Conservation (phyloP, 1,139 yeast genomes). For the Magnusiomyces suaveolens region DNA sequence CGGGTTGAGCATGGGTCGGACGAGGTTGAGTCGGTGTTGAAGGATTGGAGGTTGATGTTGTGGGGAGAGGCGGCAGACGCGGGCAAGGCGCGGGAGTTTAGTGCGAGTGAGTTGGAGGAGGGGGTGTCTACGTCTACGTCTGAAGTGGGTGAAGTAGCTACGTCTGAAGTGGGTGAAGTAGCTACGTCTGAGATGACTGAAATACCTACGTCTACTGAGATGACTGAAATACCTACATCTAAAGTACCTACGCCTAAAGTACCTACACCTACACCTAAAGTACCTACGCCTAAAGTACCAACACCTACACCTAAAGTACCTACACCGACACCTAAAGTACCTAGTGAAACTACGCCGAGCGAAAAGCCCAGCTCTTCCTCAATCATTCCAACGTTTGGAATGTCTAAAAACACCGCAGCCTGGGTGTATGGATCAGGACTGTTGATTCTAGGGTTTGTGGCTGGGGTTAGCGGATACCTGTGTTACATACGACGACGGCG, state of each 20-base stretch:
- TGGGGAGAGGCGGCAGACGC: constrained; percentile 75
- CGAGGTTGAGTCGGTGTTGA: constrained; percentile 34
- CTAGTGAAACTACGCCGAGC: not conserved
- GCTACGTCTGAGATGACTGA: constrained; percentile 9
- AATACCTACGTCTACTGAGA: constrained; percentile 5
- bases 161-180: constrained; percentile 10
- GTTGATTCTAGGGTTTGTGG: constrained; percentile 27
- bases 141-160: constrained; percentile 8
- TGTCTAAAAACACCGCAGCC: constrained; percentile 26
- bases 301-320: no score
- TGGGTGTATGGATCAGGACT: constrained; percentile 31
- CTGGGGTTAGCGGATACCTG: constrained; percentile 24
- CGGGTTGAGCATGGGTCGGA: constrained; percentile 44
- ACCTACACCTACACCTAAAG: constrained; percentile 6
- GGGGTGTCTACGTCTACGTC: constrained; percentile 10
- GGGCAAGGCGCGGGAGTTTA: constrained; percentile 44
- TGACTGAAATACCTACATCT: constrained; percentile 2
- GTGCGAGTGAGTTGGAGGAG: constrained; percentile 19
- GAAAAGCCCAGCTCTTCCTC: constrained; percentile 12
- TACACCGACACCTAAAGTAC: constrained; percentile 1
- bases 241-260: no score
- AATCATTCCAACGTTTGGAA: constrained; percentile 30
- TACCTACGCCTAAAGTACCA: constrained; percentile 6
- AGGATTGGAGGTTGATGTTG: constrained; percentile 65
- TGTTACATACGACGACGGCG: constrained; percentile 22